Percentiles rank a stretch among this genome's conserved stretches.
These are phyloP conservation scores for Xenoacremonium recifei DNA, from an alignment of 2,329 filamentous ascomycete species.

Conservation along the genomic window DNA sequence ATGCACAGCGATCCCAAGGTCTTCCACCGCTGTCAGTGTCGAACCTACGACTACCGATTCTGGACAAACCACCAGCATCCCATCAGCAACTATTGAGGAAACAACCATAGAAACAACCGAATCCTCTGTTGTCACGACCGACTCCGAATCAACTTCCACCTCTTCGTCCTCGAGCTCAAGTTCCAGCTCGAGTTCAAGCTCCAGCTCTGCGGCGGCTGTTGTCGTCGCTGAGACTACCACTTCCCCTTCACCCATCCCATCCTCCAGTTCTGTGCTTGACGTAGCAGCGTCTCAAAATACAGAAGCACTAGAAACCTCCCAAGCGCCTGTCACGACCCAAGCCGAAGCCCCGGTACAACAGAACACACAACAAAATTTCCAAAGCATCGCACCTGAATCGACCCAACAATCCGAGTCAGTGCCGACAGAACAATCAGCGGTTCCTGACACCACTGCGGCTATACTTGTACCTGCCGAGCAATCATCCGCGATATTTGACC, in stretches of 20 bases:
- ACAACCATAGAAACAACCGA: neutral
- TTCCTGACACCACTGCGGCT: neutral
- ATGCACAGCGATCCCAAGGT: constrained; percentile 43
- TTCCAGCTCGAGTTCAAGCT: neutral
- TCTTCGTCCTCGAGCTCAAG: neutral
- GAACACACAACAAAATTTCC: neutral
- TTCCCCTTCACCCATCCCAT: neutral
- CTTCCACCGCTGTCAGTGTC: constrained; percentile 4
- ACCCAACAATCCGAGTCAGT: neutral
- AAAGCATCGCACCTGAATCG: neutral
- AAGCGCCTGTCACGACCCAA: neutral
- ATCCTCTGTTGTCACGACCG: neutral
- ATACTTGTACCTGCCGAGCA: neutral
- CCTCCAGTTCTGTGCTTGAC: neutral
- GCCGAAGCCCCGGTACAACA: neutral
- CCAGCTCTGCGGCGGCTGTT: neutral
- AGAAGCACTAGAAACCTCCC: neutral
- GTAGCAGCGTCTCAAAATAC: neutral
- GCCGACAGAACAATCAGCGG: neutral
- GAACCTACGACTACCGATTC: neutral
- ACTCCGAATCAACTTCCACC: neutral
- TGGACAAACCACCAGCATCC: neutral
- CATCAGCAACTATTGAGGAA: neutral
- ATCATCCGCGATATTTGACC: neutral
- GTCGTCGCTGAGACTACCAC: neutral